Conservation (phyloP, 768 basidiomycete species). For the Collybiopsis luxurians region DNA sequence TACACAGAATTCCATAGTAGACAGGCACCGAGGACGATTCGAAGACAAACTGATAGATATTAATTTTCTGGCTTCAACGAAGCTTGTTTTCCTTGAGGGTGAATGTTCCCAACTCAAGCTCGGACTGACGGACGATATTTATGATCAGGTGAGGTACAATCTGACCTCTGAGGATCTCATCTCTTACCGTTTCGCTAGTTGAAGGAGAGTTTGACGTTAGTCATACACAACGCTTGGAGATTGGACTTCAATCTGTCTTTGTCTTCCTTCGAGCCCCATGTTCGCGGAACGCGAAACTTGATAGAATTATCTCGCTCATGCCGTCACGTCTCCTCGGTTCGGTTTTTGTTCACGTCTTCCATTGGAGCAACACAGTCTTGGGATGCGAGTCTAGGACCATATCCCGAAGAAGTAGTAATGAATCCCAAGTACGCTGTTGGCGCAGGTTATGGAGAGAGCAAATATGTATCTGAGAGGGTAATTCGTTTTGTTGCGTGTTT, state of each 20-base stretch:
- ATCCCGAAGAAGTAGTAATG: conserved; percentile 22
- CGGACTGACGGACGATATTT: conserved; percentile 14
- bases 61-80: conserved; percentile 22
- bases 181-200: conserved; percentile 3
- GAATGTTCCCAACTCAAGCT: conserved; percentile 22
- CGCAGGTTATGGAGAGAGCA: conserved; percentile 33
- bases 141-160: conserved; percentile 14
- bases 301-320: conserved; percentile 26
- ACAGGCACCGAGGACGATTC: conserved; percentile 22
- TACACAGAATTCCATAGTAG: conserved; percentile 1
- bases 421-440: conserved; percentile 26
- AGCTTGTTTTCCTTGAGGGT: conserved; percentile 32
- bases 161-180: too few species aligned
- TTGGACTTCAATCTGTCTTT: conserved; percentile 41
- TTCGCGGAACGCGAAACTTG: conserved; percentile 36
- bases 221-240: conserved; percentile 37
- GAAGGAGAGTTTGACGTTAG: conserved; percentile 15
- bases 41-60: conserved; percentile 25
- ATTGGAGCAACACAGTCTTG: conserved; percentile 21
- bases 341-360: conserved; percentile 29
- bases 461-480: conserved; percentile 34
- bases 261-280: conserved; percentile 37
- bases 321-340: conserved; percentile 7
- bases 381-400: conserved; percentile 20
- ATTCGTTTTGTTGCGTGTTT: conserved; percentile 24